Conservation (phyloP, 169 alveolate genomes). For the Eimeria praecox region DNA sequence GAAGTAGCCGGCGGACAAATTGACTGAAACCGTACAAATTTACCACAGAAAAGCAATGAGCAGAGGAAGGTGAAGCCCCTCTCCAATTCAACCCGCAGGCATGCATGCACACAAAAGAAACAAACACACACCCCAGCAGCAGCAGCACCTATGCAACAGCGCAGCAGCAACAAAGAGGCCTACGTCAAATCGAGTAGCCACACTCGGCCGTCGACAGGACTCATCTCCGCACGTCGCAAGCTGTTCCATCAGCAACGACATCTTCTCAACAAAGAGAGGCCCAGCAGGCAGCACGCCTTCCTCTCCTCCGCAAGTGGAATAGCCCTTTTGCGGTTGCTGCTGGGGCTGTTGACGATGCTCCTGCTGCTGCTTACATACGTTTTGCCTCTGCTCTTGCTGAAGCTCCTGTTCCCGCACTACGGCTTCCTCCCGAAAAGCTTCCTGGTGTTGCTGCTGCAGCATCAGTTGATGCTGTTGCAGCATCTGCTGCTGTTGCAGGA, state of each 20-base stretch:
- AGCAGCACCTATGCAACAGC: background rate
- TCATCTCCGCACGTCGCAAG: constrained; percentile 69
- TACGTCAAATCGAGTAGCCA: constrained; percentile 70
- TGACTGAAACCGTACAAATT: constrained; percentile 26
- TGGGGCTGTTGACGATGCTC: constrained; percentile 47
- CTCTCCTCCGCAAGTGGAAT: constrained; percentile 71
- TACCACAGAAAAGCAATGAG: background rate
- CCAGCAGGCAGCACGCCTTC: constrained; percentile 73
- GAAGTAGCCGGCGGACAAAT: constrained; percentile 69
- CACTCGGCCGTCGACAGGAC: constrained; percentile 62
- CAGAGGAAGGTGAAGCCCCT: background rate
- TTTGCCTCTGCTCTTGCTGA: constrained; percentile 47
- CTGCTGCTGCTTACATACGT: constrained; percentile 60
- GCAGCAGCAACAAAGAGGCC: background rate
- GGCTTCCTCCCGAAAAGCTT: constrained; percentile 16
- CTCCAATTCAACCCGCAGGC: background rate
- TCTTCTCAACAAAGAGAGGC: constrained; percentile 72
- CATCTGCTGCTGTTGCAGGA: constrained; percentile 37
- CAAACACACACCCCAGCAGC: background rate
- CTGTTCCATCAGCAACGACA: constrained; percentile 65
- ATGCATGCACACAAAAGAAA: background rate
- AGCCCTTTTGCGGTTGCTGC: constrained; percentile 39
- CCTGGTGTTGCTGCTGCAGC: constrained; percentile 31
- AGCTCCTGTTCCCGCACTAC: constrained; percentile 2
- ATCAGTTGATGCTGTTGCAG: constrained; percentile 4